Evolutionary conservation across 805 yeast genomes (phyloP).

Genomic region (Schizosaccharomyces cryophilus): DNA sequence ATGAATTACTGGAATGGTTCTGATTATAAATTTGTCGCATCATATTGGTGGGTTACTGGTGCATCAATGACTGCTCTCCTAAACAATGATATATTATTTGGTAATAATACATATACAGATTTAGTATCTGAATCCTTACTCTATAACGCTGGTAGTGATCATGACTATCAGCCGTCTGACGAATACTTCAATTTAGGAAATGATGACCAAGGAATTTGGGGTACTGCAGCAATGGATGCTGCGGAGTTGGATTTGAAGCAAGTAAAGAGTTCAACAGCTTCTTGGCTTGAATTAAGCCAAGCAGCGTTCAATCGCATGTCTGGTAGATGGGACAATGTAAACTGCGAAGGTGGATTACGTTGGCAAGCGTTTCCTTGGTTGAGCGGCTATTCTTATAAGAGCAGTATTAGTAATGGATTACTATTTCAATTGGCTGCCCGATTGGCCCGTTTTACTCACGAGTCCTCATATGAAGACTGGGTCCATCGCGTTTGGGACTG

Average conservation of each 20-base stretch:
- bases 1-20: not conserved
- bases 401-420: constrained; percentile 68
- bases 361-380: constrained; percentile 87
- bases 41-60: constrained; percentile 1
- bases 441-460: constrained; percentile 51
- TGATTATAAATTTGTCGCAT: not conserved
- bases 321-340: constrained; percentile 42
- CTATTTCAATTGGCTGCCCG: constrained; percentile 63
- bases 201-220: constrained; percentile 90
- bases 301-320: constrained; percentile 73
- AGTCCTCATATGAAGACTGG: constrained; percentile 46
- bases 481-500: constrained; percentile 57
- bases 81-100: constrained; percentile 16
- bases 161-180: constrained; percentile 55
- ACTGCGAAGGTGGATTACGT: constrained; percentile 57
- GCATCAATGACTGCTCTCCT: not conserved
- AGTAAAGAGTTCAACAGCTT: constrained; percentile 31
- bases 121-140: constrained; percentile 36
- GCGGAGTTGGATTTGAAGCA: constrained; percentile 63
- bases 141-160: constrained; percentile 38
- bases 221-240: constrained; percentile 61
- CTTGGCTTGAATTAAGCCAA: constrained; percentile 60
- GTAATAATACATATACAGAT: constrained; percentile 37
- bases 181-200: constrained; percentile 73
- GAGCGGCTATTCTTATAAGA: constrained; percentile 66